These are phyloP conservation scores for Xylaria multiplex DNA, from an alignment of 2,329 filamentous ascomycete genomes.

Conservation along the genomic window DNA sequence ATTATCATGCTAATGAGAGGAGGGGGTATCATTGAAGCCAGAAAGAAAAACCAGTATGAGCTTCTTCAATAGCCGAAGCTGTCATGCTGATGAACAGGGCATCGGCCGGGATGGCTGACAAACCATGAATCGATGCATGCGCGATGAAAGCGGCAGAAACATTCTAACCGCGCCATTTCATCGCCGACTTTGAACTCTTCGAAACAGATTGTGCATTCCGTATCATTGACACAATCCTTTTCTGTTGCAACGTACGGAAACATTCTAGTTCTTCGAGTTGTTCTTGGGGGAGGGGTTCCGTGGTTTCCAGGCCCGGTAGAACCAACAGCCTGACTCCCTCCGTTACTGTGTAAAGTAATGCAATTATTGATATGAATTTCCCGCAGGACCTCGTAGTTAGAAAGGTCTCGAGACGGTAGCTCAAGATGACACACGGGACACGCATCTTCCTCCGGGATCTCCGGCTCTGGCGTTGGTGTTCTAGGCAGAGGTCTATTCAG, in stretches of 20 bases:
- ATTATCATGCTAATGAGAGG: conserved; percentile 16
- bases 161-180: conserved; percentile 73
- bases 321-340: conserved; percentile 48
- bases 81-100: conserved; percentile 73
- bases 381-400: conserved; percentile 64
- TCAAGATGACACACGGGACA: conserved; percentile 81
- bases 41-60: conserved; percentile 15
- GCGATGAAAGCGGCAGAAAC: conserved; percentile 71
- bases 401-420: conserved; percentile 67
- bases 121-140: conserved; percentile 72
- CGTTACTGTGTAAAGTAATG: conserved; percentile 64
- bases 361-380: conserved; percentile 69
- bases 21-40: conserved; percentile 20
- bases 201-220: conserved; percentile 74
- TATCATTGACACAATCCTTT: conserved; percentile 74
- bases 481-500: conserved; percentile 45
- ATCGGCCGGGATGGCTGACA: conserved; percentile 68
- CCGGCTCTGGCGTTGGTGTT: conserved; percentile 53
- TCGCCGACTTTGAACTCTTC: conserved; percentile 72
- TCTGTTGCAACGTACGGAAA: conserved; percentile 72
- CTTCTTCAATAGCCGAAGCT: conserved; percentile 61
- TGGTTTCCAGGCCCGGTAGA: conserved; percentile 34
- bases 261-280: conserved; percentile 65
- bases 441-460: conserved; percentile 77
- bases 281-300: conserved; percentile 48